Conservation (phyloP, 2,329 filamentous ascomycete species). For the Capronia coronata region DNA sequence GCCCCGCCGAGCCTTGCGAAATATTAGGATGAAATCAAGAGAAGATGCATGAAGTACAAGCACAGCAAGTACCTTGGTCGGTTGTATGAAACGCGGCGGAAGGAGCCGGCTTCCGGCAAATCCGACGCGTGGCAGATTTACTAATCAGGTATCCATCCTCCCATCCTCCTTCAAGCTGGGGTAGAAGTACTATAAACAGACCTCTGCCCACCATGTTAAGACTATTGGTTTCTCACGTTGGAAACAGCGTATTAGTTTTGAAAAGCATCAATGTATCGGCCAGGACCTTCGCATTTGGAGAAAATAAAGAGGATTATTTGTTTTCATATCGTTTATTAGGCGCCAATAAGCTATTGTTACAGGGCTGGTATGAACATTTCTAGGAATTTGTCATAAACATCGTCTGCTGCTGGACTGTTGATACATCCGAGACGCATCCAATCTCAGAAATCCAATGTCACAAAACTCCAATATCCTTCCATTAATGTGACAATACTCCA, state of each 20-base stretch:
- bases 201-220: too few species aligned
- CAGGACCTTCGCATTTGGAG: not conserved
- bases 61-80: not conserved
- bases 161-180: too few species aligned
- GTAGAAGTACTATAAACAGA: too few species aligned
- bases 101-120: not conserved
- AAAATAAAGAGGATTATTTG: too few species aligned
- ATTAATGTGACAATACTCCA: too few species aligned
- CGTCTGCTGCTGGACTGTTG: not conserved
- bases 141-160: too few species aligned
- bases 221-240: too few species aligned
- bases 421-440: not conserved
- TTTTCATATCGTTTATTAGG: not conserved
- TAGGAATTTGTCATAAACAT: not conserved
- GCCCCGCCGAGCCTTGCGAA: too few species aligned
- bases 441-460: not conserved
- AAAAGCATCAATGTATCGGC: not conserved
- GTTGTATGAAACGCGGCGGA: not conserved
- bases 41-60: not conserved
- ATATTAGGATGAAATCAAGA: too few species aligned
- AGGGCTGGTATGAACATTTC: not conserved
- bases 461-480: not conserved
- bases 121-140: not conserved
- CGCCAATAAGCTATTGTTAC: slow-evolving; percentile 1
- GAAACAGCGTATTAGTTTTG: not conserved